A percentile compares a stretch with the other conserved stretches of the same genome.
These are phyloP conservation scores for Wickerhamomyces alni DNA, from an alignment of 805 yeast species.

Conservation along the genomic window DNA sequence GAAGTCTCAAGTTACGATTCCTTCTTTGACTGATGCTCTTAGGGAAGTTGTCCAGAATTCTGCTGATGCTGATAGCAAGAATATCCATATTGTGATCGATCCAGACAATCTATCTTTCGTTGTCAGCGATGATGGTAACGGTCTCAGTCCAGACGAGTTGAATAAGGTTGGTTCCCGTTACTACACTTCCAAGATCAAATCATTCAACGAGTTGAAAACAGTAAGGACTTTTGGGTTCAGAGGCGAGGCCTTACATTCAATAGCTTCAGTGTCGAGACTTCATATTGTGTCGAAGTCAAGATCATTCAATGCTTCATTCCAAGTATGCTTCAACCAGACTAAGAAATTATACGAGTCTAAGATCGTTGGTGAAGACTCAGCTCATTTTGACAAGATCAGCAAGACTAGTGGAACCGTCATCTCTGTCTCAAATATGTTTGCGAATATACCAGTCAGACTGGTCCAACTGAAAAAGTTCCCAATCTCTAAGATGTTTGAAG, in stretches of 20 bases:
- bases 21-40: constrained; percentile 35
- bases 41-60: constrained; percentile 50
- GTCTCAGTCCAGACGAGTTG: constrained; percentile 49
- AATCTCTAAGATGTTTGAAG: constrained; percentile 19
- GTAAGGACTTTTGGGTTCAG: constrained; percentile 56
- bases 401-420: constrained; percentile 34
- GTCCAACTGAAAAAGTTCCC: constrained; percentile 19
- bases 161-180: constrained; percentile 38
- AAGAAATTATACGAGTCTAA: constrained; percentile 11
- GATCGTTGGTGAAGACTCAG: constrained; percentile 4
- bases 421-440: constrained; percentile 33
- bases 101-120: constrained; percentile 26
- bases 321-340: constrained; percentile 6
- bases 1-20: constrained; percentile 22
- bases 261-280: constrained; percentile 43
- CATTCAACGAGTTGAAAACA: constrained; percentile 30
- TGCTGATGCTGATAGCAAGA: constrained; percentile 45
- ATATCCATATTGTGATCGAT: constrained; percentile 32
- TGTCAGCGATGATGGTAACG: constrained; percentile 68
- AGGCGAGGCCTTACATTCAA: constrained; percentile 62
- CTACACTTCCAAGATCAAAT: constrained; percentile 49
- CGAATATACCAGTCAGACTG: constrained; percentile 38
- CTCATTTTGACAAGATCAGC: not conserved
- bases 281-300: constrained; percentile 39
- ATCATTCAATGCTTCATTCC: constrained; percentile 25